Percentiles rank a stretch among this genome's conserved stretches.
Conservation (phyloP, 2,329 filamentous ascomycete genomes). For the Fusarium dlaminii region DNA sequence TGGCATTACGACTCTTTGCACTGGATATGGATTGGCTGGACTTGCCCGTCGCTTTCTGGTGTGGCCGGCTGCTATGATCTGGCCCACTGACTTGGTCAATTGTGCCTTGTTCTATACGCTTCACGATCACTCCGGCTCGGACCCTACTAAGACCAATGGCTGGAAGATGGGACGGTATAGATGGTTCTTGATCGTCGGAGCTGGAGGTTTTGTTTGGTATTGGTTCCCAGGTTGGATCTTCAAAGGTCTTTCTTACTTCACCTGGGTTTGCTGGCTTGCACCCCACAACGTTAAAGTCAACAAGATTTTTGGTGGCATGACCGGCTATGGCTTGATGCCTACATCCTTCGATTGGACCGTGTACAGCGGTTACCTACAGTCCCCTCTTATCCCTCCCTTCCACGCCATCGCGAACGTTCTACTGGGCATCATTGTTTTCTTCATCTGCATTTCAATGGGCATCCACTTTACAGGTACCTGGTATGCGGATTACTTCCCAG, state of each 20-base stretch:
- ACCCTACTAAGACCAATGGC: slow-evolving; percentile 63
- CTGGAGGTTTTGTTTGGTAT: slow-evolving; percentile 63
- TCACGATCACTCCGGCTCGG: slow-evolving; percentile 56
- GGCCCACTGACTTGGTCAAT: slow-evolving; percentile 65
- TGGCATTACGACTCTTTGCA: slow-evolving; percentile 63
- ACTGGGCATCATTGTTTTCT: slow-evolving; percentile 63
- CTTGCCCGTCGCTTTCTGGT: slow-evolving; percentile 63
- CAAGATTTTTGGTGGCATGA: slow-evolving; percentile 69
- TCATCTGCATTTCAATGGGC: slow-evolving; percentile 65
- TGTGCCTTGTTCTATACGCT: slow-evolving; percentile 61
- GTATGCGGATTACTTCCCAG: slow-evolving; percentile 69
- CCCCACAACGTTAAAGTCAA: slow-evolving; percentile 69
- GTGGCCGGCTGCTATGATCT: slow-evolving; percentile 66
- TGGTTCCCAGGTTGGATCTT: slow-evolving; percentile 72
- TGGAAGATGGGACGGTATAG: slow-evolving; percentile 72
- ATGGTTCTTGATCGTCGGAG: slow-evolving; percentile 68
- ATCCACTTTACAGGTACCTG: slow-evolving; percentile 67
- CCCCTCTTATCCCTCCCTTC: slow-evolving; percentile 63
- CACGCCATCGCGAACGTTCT: slow-evolving; percentile 65
- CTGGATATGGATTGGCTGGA: slow-evolving; percentile 67
- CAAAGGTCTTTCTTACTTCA: slow-evolving; percentile 69
- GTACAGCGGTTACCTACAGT: slow-evolving; percentile 59
- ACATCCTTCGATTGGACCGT: slow-evolving; percentile 66
- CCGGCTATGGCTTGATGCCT: slow-evolving; percentile 67
- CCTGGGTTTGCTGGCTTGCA: slow-evolving; percentile 70